Conservation (phyloP, 345 rosid genomes). For the Viola odorata region DNA sequence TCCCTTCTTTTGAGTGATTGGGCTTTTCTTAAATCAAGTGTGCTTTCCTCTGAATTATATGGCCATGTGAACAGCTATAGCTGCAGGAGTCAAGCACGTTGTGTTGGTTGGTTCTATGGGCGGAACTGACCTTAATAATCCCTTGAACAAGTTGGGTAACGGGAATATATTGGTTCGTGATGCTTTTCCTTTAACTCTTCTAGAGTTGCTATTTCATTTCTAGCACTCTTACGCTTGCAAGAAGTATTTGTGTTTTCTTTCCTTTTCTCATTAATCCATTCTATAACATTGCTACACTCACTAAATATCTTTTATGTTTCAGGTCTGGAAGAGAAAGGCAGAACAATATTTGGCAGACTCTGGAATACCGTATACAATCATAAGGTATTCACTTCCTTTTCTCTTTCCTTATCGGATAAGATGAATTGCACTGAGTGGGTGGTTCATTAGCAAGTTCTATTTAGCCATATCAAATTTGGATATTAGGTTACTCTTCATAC, state of each 20-base stretch:
- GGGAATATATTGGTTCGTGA: constrained; percentile 84
- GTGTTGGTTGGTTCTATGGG: constrained; percentile 98
- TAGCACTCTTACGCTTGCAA: neutral
- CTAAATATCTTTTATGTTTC: constrained; percentile 6
- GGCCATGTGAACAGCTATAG: constrained; percentile 53
- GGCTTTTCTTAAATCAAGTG: constrained; percentile 3
- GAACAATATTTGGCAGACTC: constrained; percentile 96
- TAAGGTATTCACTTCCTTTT: constrained; percentile 45
- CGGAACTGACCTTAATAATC: constrained; percentile 68
- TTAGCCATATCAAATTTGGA: no score
- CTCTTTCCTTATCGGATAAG: neutral
- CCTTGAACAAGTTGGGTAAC: constrained; percentile 80
- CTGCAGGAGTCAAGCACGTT: constrained; percentile 91
- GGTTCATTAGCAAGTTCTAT: neutral
- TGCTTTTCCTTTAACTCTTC: neutral
- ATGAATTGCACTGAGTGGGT: neutral
- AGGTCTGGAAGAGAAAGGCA: constrained; percentile 99
- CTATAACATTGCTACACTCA: neutral
- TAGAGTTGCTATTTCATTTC: neutral
- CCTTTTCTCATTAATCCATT: constrained; percentile 6
- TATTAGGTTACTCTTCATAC: no score
- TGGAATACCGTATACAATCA: constrained; percentile 85
- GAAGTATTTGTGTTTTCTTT: neutral
- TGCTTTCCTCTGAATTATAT: constrained; percentile 14
- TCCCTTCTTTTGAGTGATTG: constrained; percentile 8